Evolutionary conservation across 768 basidiomycete genomes (phyloP), one percentile per base, ranked within the genome.

Genomic region (Rhodocollybia butyracea): DNA sequence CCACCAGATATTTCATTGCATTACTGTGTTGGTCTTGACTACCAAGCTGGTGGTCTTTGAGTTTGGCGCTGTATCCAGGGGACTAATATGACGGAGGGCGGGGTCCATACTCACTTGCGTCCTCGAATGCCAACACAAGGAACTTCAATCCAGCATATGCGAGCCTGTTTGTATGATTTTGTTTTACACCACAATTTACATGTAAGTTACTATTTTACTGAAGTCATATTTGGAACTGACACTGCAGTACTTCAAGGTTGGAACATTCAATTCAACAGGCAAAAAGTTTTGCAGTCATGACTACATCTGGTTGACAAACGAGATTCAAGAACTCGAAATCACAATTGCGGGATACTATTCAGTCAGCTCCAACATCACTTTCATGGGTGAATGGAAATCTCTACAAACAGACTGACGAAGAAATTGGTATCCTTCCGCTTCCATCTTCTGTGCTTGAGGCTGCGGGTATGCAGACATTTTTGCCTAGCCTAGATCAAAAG

Each of bases 191-290:
- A 66, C 27, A 58, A n/a, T n/a, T n/a, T n/a, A n/a, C n/a, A n/a
- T n/a, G n/a, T n/a, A n/a, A n/a, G n/a, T n/a, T n/a, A n/a, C n/a
- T n/a, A n/a, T n/a, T n/a, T n/a, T n/a, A n/a, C n/a, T n/a, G n/a
- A n/a, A n/a, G n/a, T n/a, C n/a, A n/a, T n/a, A n/a, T n/a, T n/a
- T n/a, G n/a, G n/a, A n/a, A n/a, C n/a, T n/a, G n/a, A n/a, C n/a
- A n/a, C n/a, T n/a, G n/a, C n/a, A n/a, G n/a, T n/a, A n/a, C n/a
- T n/a, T n/a, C n/a, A n/a, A 69, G 66, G 64, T 65, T 31, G 64
- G 68, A 17, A 68, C 60, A 0, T 61, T 45, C 39, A 70, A 70
- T 24, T 45, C 24, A 2, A 67, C 63, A 12, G 64, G 67, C 7
- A 58, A 59, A 27, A 19, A 36, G 0, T 70, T 66, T 34, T 42